A percentile compares a stretch with the other conserved stretches of the same genome.
Conservation (phyloP, 441 rosid species). For the Gossypium gossypioides region DNA sequence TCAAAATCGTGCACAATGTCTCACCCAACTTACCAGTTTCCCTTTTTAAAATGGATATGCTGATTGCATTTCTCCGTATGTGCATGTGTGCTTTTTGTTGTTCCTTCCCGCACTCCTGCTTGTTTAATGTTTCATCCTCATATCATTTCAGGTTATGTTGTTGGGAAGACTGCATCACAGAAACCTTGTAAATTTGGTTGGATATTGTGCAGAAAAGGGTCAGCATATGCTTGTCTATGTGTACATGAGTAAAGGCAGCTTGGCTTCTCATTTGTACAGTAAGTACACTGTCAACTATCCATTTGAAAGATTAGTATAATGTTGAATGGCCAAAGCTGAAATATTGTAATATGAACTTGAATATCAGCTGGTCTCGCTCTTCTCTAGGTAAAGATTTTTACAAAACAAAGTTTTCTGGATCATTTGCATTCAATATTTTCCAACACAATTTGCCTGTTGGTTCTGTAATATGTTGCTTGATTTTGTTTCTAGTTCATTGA, state of each 20-base stretch:
- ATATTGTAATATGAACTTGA: background rate
- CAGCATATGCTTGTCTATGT: conserved; percentile 90
- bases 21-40: background rate
- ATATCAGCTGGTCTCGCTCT: background rate
- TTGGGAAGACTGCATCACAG: conserved; percentile 95
- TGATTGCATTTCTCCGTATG: background rate
- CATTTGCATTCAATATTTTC: conserved; percentile 5
- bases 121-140: background rate
- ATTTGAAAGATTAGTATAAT: background rate
- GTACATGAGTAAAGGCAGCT: conserved; percentile 93
- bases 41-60: background rate
- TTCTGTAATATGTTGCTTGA: background rate
- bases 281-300: conserved; percentile 26
- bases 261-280: conserved; percentile 90
- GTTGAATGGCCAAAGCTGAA: conserved; percentile 9
- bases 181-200: conserved; percentile 84
- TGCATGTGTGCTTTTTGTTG: background rate
- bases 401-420: background rate
- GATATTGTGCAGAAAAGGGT: conserved; percentile 92
- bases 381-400: background rate
- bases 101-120: background rate
- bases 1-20: background rate
- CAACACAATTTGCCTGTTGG: background rate
- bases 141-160: conserved; percentile 67
- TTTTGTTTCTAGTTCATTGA: background rate